phyloP scores from a whole-genome alignment of 2,329 filamentous ascomycete species.

The Pleoardoris graminearum region DNA sequence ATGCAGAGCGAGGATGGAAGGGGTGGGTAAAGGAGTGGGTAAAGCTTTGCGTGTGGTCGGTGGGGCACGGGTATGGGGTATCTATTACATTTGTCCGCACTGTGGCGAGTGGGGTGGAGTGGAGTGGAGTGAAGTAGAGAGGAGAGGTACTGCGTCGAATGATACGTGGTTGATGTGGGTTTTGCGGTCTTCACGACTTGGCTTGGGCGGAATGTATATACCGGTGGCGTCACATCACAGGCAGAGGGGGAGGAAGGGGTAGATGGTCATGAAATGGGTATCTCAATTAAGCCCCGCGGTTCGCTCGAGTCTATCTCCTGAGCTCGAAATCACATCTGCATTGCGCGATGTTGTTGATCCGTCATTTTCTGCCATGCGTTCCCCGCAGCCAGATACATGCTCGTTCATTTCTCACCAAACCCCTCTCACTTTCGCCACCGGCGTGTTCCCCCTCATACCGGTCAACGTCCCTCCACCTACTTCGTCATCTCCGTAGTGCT shows the following conservation, averaged over 20 bases:
- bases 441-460: not conserved
- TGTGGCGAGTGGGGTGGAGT: too few relatives aligned
- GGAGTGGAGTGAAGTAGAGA: too few relatives aligned
- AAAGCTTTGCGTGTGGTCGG: too few relatives aligned
- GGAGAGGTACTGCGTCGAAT: too few relatives aligned
- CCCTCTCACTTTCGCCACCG: not conserved
- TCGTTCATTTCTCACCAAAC: not conserved
- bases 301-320: not conserved
- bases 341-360: not conserved
- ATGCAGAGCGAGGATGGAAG: not conserved
- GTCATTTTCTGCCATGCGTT: not conserved
- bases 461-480: slow-evolving; percentile 15
- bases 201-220: too few relatives aligned
- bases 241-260: too few relatives aligned
- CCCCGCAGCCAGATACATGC: not conserved
- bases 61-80: too few relatives aligned
- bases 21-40: not conserved
- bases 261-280: slow-evolving; percentile 1
- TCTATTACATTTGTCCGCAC: too few relatives aligned
- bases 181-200: too few relatives aligned
- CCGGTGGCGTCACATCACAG: too few relatives aligned
- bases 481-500: slow-evolving; percentile 45
- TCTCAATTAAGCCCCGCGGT: slow-evolving; percentile 2
- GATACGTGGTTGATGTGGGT: too few relatives aligned
- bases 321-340: not conserved